Evolutionary conservation across 1,139 yeast species (phyloP), one percentile per base, ranked within the genome.

Genomic region (Arxiozyma bovina): DNA sequence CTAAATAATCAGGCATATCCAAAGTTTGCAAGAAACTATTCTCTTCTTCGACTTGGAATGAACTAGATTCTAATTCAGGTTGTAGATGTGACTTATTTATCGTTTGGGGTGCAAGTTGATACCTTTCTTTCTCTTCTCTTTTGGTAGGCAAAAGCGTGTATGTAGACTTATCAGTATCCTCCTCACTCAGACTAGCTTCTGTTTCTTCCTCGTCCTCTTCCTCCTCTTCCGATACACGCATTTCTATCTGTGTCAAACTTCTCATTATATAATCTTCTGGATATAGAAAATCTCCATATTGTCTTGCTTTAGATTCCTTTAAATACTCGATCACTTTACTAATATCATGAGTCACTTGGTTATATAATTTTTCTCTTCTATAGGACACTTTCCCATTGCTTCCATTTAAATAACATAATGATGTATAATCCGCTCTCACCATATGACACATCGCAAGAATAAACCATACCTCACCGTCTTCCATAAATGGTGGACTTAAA

Each of bases 401-500:
- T 45, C 34, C 17, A 9, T 20, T 18, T 12, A 23, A 18, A 42
- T 60, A 58, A 21, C 53, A 56, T 11, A 45, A 42, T 2, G 69
- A 60, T 22, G 65, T 53, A 7, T 57, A 49, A 53, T 65, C 67
- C 4, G 68, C 69, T 49, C 60, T 60, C 1, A 65, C 58, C 52
- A 66, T 47, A 55, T 66, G 67, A 34, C 67, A 61, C 45, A 64
- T 51, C 7, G 65, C 64, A 44, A 56, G 61, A 11, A 68, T 63
- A 50, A 61, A 67, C 70, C 70, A 67, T 12, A 68, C 55, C 52
- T 67, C 67, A 2, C 68, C 56, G 43, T 65, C 70, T 46, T 68
- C 71, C 63, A 66, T 65, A 52, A 58, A 67, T 22, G 71, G 70
- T 17, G 71, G 71, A 1, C 58, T 56, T 25, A 67, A 50, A 6